Evolutionary conservation across 257 asterid genomes (phyloP), one percentile per base, ranked within the genome.

Genomic region (Cruciata laevipes): DNA sequence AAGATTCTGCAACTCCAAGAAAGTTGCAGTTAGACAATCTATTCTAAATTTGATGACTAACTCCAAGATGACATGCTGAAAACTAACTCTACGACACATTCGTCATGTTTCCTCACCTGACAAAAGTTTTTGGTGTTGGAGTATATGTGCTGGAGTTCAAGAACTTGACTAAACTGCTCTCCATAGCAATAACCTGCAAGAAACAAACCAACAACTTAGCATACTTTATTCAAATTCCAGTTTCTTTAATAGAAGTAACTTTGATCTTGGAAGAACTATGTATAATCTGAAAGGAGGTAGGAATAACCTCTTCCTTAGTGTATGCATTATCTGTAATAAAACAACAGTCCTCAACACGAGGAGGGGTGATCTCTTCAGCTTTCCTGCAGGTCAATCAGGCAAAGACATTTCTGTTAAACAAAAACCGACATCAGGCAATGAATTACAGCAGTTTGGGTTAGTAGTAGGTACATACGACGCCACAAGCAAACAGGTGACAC

Each of bases 401-500:
- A 57, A 67, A 75, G 66, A 71, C 69, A 71, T 35, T 35, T 31
- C 70, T 69, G 53, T 27, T 0, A 63, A 56, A 25, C 57, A 23
- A 47, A 13, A 37, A 62, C 20, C 11, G 30, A 60, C 44, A 35
- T 61, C 63, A 27, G 49, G 3, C 0, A 25, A 27, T 25, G 33
- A 44, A 74, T 20, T 7, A 44, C 23, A 11, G 35, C 68, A 44
- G 68, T 70, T 72, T 17, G 33, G 5, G 3, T 42, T 12, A 14
- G 32, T 14, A 66, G 3, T 42, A 42, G 51, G 32, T 12, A 66
- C 89, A 80, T 88, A 93, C 98, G 96, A 79, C 61, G 97, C 98
- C 60, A 86, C 85, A 71, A 87, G 91, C 96, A 93, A 88, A 91
- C 89, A 78, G 70, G 96, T 76, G 31, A 93, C 91, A 49, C 98